Base-by-base conservation (phyloP, 169 alveolate genomes). In the Plasmodium relictum region DNA sequence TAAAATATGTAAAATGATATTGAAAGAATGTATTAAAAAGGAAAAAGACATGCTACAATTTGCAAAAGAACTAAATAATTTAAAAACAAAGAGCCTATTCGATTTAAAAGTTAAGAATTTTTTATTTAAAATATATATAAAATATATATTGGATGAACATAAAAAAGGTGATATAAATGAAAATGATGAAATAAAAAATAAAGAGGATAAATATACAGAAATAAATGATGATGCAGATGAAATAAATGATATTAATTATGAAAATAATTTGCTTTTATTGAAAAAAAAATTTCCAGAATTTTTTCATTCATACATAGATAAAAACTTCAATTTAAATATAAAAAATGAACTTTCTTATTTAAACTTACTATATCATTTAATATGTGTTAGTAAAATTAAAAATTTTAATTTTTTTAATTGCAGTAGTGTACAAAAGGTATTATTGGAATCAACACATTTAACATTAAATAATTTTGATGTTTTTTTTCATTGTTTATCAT, bases 91-190 rank as follows among this genome's bases (percentile, higher is more conserved):
- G 26, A 54, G 39, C 14, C 10, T 14, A n/a, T 56, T 52, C 18
- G 61, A 83, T 45, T 83, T 83, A 22, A 71, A 68, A 48, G 24
- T 83, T 16, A 50, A 70, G 39, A n/a, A 54, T 6, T 83, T 83
- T 48, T 50, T 83, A 3, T 83, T 68, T 58, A 73, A 83, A 65
- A n/a, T 54, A 10, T 83, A 20, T 41, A 16, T 83, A 37, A 22
- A 26, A 70, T 45, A 54, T 20, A 8, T 63, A 37, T 63, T 10
- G 24, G 5, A 63, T 56, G 6, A 16, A 1, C 8, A 1, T 18
- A 31, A 18, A n/a, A n/a, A 65, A 39, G 45, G 6, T 24, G 41
- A 22, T 24, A 14, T 54, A 14, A 18, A n/a, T 54, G 52, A 50
- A 39, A 65, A 26, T 24, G 41, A 20, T 61, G 14, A 22, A 20